Evolutionary conservation across 495 filamentous ascomycete species (phyloP).

Genomic region (Cenococcum geophilum): DNA sequence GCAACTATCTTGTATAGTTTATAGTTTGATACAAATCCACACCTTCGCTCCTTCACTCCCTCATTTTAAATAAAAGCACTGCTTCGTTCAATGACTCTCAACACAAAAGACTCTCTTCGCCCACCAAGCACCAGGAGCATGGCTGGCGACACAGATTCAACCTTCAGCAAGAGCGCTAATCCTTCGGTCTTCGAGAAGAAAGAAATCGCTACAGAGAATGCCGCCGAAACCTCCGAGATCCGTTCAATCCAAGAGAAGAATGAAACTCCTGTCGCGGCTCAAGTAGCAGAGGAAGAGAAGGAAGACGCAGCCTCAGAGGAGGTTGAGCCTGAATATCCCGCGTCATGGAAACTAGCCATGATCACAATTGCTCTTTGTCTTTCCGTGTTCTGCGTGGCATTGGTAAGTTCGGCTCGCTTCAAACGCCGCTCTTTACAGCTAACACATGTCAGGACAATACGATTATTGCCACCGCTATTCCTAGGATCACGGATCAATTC

Average conservation of each 20-base stretch:
- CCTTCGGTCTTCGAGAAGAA: slow-evolving; percentile 25
- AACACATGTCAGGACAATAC: slow-evolving; percentile 51
- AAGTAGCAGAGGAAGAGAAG: background rate
- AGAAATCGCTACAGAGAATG: slow-evolving; percentile 10
- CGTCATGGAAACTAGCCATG: slow-evolving; percentile 45
- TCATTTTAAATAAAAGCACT: background rate
- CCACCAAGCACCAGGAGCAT: slow-evolving; percentile 12
- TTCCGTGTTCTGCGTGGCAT: slow-evolving; percentile 59
- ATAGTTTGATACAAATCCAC: background rate
- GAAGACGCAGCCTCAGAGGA: slow-evolving; percentile 30
- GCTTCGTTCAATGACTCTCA: background rate
- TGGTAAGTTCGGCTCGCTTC: slow-evolving; percentile 38
- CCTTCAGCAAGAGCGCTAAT: slow-evolving; percentile 18
- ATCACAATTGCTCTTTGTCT: slow-evolving; percentile 57
- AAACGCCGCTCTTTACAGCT: slow-evolving; percentile 14
- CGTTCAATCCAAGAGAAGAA: slow-evolving; percentile 10
- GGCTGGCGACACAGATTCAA: slow-evolving; percentile 25
- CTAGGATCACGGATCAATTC: slow-evolving; percentile 76
- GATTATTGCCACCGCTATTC: slow-evolving; percentile 81
- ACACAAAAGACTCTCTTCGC: slow-evolving; percentile 11
- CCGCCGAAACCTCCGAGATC: slow-evolving; percentile 8
- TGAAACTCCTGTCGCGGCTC: background rate
- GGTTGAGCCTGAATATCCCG: slow-evolving; percentile 46
- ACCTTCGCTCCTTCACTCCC: background rate
- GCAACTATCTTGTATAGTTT: background rate